Evolutionary conservation across 1,284 basidiomycete species (phyloP).

Genomic region (Trichosporon coremiiforme): DNA sequence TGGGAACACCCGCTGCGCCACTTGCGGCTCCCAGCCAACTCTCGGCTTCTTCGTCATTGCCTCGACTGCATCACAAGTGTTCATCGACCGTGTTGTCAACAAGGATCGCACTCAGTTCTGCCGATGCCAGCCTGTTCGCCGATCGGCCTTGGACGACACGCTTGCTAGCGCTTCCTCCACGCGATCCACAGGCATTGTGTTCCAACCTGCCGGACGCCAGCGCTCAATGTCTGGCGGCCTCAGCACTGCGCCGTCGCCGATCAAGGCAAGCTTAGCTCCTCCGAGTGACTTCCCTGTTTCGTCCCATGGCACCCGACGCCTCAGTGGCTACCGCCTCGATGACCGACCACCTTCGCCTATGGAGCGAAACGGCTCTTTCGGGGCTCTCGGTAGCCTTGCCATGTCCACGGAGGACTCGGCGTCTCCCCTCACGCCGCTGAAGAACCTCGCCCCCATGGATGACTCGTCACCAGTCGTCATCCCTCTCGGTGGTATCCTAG

Average conservation of each 20-base stretch:
- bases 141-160: slow-evolving; percentile 35
- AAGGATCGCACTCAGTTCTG: slow-evolving; percentile 32
- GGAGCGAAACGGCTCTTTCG: slow-evolving; percentile 23
- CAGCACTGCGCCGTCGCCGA: background rate
- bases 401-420: slow-evolving; percentile 21
- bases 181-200: slow-evolving; percentile 11
- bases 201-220: slow-evolving; percentile 19
- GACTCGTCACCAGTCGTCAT: slow-evolving; percentile 23
- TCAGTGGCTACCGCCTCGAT: slow-evolving; percentile 35
- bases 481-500: slow-evolving; percentile 40
- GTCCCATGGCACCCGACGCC: slow-evolving; percentile 42
- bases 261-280: background rate
- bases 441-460: background rate
- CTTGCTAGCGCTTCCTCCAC: background rate
- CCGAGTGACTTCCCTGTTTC: slow-evolving; percentile 47
- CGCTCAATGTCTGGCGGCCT: slow-evolving; percentile 22
- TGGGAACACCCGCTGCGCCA: slow-evolving; percentile 35
- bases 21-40: slow-evolving; percentile 36
- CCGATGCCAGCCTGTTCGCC: slow-evolving; percentile 35
- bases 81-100: slow-evolving; percentile 40
- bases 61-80: slow-evolving; percentile 38
- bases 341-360: slow-evolving; percentile 26
- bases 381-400: slow-evolving; percentile 23
- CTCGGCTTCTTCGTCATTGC: slow-evolving; percentile 46
- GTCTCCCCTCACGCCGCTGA: background rate